Conservation (phyloP, 495 filamentous ascomycete genomes). For the Apiosordaria backusii region DNA sequence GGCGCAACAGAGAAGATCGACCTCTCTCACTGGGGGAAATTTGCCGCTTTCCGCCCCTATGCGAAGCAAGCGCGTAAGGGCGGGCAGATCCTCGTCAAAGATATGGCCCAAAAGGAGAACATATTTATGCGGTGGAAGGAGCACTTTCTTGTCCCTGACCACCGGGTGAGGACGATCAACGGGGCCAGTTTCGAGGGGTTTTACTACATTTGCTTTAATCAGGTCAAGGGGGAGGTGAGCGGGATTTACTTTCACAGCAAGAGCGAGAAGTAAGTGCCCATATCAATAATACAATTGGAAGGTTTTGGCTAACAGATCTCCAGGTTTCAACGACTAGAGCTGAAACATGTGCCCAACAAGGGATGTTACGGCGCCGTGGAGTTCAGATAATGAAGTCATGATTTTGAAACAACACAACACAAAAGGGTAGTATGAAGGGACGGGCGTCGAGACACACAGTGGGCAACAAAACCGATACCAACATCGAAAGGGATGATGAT, state of each 20-base stretch:
- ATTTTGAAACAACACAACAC: neutral
- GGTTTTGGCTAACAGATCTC: conserved; percentile 9
- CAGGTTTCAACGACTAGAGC: conserved; percentile 89
- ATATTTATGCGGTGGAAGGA: conserved; percentile 99
- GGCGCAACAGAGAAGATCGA: conserved; percentile 91
- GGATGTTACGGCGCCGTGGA: conserved; percentile 89
- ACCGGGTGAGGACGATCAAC: conserved; percentile 80
- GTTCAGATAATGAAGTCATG: conserved; percentile 64
- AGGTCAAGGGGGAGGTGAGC: conserved; percentile 74
- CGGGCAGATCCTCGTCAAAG: conserved; percentile 50
- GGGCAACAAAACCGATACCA: neutral
- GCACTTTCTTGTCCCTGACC: conserved; percentile 94
- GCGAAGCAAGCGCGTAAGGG: conserved; percentile 67
- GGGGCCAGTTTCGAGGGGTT: conserved; percentile 98
- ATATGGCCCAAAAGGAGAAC: conserved; percentile 79
- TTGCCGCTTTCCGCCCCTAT: conserved; percentile 78
- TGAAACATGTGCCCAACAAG: conserved; percentile 78
- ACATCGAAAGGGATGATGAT: neutral
- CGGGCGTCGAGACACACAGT: neutral
- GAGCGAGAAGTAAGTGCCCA: conserved; percentile 76
- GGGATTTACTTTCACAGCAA: conserved; percentile 98
- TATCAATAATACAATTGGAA: too few relatives aligned
- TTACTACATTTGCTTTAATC: conserved; percentile 99
- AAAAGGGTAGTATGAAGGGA: neutral
- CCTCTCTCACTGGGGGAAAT: conserved; percentile 88